Conservation (phyloP, 495 filamentous ascomycete genomes). For the Collariella sp. region DNA sequence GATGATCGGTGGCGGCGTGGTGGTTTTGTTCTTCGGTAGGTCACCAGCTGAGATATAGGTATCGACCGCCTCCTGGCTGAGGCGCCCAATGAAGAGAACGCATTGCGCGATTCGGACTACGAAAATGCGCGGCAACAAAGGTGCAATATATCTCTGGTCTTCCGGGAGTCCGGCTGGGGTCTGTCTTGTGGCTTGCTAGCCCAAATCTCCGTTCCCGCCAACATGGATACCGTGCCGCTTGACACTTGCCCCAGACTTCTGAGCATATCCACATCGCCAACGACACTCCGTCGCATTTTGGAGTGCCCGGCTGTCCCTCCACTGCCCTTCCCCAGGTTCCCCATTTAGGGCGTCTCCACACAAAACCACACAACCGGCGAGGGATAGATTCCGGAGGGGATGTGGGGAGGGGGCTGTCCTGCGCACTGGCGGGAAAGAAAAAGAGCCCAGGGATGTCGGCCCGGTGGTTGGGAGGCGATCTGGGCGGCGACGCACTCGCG, state of each 20-base stretch:
- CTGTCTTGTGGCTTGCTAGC: neutral
- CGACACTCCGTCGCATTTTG: neutral
- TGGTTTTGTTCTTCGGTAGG: too few relatives aligned
- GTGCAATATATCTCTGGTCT: neutral
- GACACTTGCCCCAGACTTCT: slow-evolving; percentile 10
- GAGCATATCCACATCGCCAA: slow-evolving; percentile 1
- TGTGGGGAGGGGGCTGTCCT: neutral
- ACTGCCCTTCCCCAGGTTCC: neutral
- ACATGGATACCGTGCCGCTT: slow-evolving; percentile 8
- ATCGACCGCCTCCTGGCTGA: neutral
- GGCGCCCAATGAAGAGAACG: neutral
- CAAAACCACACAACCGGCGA: too few relatives aligned
- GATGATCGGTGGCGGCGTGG: too few relatives aligned
- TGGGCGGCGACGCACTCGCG: neutral
- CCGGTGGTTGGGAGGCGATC: slow-evolving; percentile 4
- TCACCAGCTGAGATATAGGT: neutral
- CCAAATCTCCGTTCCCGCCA: neutral
- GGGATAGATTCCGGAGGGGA: too few relatives aligned
- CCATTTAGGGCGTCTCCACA: neutral
- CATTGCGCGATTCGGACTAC: neutral
- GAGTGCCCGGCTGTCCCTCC: neutral
- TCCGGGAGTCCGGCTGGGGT: neutral
- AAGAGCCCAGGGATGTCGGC: neutral
- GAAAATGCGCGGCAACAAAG: neutral
- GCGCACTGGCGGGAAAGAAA: neutral